A percentile compares a stretch with the other conserved stretches of the same genome.
Conservation (phyloP, 2,329 filamentous ascomycete genomes). For the Penicillium sp. region DNA sequence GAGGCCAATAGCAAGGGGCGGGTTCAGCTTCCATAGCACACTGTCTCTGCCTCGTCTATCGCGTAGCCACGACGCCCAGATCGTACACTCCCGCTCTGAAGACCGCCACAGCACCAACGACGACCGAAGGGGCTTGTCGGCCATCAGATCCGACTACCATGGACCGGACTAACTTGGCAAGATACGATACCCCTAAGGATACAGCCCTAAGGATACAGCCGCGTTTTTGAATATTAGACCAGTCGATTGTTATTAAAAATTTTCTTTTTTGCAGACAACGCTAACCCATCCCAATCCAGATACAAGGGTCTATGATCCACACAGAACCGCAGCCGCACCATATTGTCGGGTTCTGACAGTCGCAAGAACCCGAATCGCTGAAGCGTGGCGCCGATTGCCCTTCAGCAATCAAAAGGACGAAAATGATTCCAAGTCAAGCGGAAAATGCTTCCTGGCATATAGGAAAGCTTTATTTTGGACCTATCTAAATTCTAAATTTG, state of each 20-base stretch:
- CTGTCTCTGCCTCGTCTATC: not conserved
- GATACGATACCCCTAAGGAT: not conserved
- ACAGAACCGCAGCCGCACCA: slow-evolving; percentile 19
- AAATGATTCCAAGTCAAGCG: not conserved
- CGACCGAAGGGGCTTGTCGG: slow-evolving; percentile 2
- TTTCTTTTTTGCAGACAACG: not conserved
- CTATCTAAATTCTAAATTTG: not conserved
- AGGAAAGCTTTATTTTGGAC: not conserved
- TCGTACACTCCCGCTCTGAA: not conserved
- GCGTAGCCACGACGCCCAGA: not conserved
- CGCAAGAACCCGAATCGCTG: slow-evolving; percentile 4
- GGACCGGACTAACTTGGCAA: not conserved
- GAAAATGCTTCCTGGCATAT: slow-evolving; percentile 8
- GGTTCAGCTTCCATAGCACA: not conserved
- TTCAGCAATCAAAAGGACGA: not conserved
- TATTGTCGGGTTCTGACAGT: slow-evolving; percentile 28
- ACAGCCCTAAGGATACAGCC: not conserved
- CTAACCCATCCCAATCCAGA: slow-evolving; percentile 1
- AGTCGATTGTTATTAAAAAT: not conserved
- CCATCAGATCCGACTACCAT: slow-evolving; percentile 1
- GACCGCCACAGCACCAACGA: slow-evolving; percentile 3
- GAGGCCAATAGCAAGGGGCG: not conserved
- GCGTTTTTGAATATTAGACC: slow-evolving; percentile 10
- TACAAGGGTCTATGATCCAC: slow-evolving; percentile 16
- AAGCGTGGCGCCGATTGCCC: slow-evolving; percentile 6